These are phyloP conservation scores for Pleurotus djamor DNA, from an alignment of 768 basidiomycete genomes.

Conservation along the genomic window DNA sequence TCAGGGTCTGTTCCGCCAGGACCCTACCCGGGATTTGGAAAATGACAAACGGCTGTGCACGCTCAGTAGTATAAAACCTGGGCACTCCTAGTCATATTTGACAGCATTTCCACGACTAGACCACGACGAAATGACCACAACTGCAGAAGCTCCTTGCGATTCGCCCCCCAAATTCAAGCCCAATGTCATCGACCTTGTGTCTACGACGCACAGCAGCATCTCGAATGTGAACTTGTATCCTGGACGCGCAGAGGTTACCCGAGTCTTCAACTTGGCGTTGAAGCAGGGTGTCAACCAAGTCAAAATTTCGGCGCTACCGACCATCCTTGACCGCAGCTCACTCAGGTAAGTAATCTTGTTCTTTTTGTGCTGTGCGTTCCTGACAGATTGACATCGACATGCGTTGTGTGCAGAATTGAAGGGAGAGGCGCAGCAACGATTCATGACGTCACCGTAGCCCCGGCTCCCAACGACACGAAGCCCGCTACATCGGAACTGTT, in stretches of 20 bases:
- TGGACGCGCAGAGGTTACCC: constrained; percentile 11
- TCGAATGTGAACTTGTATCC: constrained; percentile 9
- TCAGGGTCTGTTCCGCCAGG: too few species aligned
- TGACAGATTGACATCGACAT: neutral
- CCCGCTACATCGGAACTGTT: neutral
- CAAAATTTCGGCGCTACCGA: constrained; percentile 11
- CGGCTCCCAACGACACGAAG: neutral
- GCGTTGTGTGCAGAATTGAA: constrained; percentile 12
- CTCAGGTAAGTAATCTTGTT: constrained; percentile 3
- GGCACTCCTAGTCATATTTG: neutral
- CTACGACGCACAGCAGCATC: constrained; percentile 7
- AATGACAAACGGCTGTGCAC: too few species aligned
- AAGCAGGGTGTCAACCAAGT: constrained; percentile 11
- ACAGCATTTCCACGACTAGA: neutral
- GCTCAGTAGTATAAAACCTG: too few species aligned
- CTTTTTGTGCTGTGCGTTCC: neutral
- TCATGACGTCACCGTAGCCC: constrained; percentile 11
- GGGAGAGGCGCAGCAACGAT: constrained; percentile 12
- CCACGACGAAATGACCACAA: too few species aligned
- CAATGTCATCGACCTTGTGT: constrained; percentile 7
- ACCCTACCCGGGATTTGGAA: too few species aligned
- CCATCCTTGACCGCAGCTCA: constrained; percentile 6
- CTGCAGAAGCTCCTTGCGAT: neutral
- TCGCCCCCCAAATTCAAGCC: neutral
- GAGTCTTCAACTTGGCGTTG: constrained; percentile 9